Percentiles rank a stretch among this genome's conserved stretches.
phyloP scores from a whole-genome alignment of 129 eudicot species.

The Erigeron canadensis region DNA sequence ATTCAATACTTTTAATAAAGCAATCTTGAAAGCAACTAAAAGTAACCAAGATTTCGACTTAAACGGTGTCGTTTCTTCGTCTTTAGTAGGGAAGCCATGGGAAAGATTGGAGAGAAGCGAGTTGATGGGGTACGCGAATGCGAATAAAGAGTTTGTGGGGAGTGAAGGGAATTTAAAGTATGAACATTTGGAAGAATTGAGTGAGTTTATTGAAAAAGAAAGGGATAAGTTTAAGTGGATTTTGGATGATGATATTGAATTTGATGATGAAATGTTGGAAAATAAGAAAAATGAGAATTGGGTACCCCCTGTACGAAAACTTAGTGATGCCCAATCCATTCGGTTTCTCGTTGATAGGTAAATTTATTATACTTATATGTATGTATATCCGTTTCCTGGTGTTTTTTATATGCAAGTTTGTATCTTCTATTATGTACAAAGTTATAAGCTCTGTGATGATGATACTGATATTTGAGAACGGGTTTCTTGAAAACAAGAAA shows the following conservation, averaged over 20 bases:
- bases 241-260: slow-evolving; percentile 76
- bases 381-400: background rate
- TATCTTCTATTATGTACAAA: background rate
- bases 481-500: no score
- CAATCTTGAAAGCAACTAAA: slow-evolving; percentile 28
- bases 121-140: slow-evolving; percentile 55
- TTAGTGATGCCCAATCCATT: slow-evolving; percentile 58
- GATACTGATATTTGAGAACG: slow-evolving; percentile 10
- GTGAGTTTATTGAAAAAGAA: slow-evolving; percentile 67
- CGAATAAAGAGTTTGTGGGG: slow-evolving; percentile 32
- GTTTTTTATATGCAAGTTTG: background rate
- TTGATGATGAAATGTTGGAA: slow-evolving; percentile 45
- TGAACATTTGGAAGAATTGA: slow-evolving; percentile 71
- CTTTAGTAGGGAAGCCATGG: slow-evolving; percentile 81
- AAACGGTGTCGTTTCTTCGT: slow-evolving; percentile 13
- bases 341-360: slow-evolving; percentile 71
- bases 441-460: background rate
- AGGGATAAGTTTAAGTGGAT: slow-evolving; percentile 63
- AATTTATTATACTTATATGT: slow-evolving; percentile 19
- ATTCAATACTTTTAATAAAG: slow-evolving; percentile 58
- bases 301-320: slow-evolving; percentile 43
- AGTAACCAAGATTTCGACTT: slow-evolving; percentile 21
- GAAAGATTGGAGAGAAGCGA: slow-evolving; percentile 61
- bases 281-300: slow-evolving; percentile 31
- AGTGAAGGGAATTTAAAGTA: slow-evolving; percentile 46